Base-by-base conservation (phyloP, 1,284 basidiomycete genomes). In the Apiotrichum montevideense region DNA sequence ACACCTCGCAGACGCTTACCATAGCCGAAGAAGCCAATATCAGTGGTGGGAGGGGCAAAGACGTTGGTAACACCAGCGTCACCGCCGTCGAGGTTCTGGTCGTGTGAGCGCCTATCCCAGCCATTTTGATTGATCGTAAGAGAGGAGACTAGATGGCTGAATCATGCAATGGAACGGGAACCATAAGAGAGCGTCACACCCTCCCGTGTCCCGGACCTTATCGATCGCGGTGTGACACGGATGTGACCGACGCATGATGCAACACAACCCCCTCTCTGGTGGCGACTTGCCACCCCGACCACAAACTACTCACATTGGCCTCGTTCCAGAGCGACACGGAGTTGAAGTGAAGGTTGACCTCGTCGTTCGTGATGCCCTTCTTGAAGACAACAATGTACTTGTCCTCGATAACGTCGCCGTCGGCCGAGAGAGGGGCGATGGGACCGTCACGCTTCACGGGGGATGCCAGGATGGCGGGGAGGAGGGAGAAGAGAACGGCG, bases 331-430 rank as follows among this genome's bases (percentile, higher is more conserved):
- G 57, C 54, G 73, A 63, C n/a, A 77, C 64, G 37, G 59, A 61
- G 42, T 61, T 64, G 58, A 90, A 76, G 74, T 94, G 89, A 72
- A 86, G 86, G 64, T 82, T 76, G 71, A 87, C 80, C 54, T 85
- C 76, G 21, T 78, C 74, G 14, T 80, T 66, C 11, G 83, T 79
- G 8, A 85, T 66, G 58, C 83, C 85, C 63, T 85, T 81, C 81
- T 89, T 91, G 69, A 96, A 81, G 73, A 90, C 83, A 74, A 96
- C 83, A 61, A 96, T 91, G 80, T 96, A 97, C 33, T 87, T 87
- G 80, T 90, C 86, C 78, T 90, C 86, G 68, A 94, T 80, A n/a
- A 50, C 52, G 39, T 58, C 39, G 70, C 78, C 63, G 76, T 69
- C 51, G 83, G 74, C 57, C 35, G 37, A 52, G 63, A 76, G 65